Evolutionary conservation across 2,329 filamentous ascomycete genomes (phyloP), one percentile per base, ranked within the genome.

Genomic region (Periconia digitata): DNA sequence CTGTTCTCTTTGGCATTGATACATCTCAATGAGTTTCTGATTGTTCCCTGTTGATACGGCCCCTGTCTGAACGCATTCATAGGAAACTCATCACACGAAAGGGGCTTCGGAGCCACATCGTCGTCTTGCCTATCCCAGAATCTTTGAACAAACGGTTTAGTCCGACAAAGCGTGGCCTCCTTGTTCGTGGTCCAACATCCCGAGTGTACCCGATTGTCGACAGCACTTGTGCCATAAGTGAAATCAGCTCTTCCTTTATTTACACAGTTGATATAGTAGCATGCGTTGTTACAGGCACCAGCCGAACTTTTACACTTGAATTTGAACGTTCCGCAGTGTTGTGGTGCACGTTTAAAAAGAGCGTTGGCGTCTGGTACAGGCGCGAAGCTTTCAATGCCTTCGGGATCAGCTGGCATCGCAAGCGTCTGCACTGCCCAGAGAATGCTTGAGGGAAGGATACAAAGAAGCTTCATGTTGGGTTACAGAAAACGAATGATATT

Each of bases 231-330:
- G 4, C 38, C 38, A 8, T 12, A 40, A 10, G 38, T 21, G 18
- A 40, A 40, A 17, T 40, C 12, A 4, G 13, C 15, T 5, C 23
- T 24, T 12, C 13, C 13, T 3, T 24, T 24, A 20, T 40, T 40
- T 10, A 40, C 20, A 20, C 38, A 40, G 38, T 40, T 40, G 38
- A 40, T 40, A n/a, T 22, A 40, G 22, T 40, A 40, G 22, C 38
- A 40, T 40, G 38, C 38, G 13, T 40, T 40, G 38, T 40, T 40
- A 22, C 38, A 40, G 2, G 38, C 38, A 5, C 38, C 38, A n/a
- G 38, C 38, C 3, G 38, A 8, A 6, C 15, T 40, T 4, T 6
- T 22, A 20, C 38, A 40, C 38, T 40, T 40, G 17, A 40, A 21
- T n/a, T 15, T 21, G 17, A 21, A 40, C 3, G 38, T 40, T n/a